Conservation (phyloP, 257 asterid species). For the Solanum arcanum region DNA sequence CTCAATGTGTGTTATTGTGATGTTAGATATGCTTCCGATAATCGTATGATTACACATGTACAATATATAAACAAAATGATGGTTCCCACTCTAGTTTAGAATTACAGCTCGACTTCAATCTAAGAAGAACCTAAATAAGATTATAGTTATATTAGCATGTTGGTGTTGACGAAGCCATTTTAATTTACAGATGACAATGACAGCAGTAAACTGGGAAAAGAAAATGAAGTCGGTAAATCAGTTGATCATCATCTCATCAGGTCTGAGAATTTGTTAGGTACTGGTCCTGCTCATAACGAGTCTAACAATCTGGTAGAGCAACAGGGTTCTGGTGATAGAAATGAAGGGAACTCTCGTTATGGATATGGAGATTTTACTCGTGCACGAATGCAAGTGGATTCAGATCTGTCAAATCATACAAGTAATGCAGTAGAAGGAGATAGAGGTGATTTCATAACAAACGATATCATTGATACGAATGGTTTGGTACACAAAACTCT, state of each 20-base stretch:
- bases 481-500: slow-evolving; percentile 13
- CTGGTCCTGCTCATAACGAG: neutral
- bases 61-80: neutral
- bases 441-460: slow-evolving; percentile 11
- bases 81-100: neutral
- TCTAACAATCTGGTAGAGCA: neutral
- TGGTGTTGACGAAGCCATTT: neutral
- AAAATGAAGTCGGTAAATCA: slow-evolving; percentile 3
- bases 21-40: neutral
- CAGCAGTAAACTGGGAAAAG: slow-evolving; percentile 14
- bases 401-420: slow-evolving; percentile 1
- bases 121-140: neutral
- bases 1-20: neutral
- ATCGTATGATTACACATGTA: neutral
- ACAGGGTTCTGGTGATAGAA: slow-evolving; percentile 13
- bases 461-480: slow-evolving; percentile 6
- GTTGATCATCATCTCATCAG: slow-evolving; percentile 6
- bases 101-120: neutral
- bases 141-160: neutral
- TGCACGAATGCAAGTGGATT: slow-evolving; percentile 7
- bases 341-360: slow-evolving; percentile 1
- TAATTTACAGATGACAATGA: slow-evolving; percentile 11
- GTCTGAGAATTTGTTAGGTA: slow-evolving; percentile 13
- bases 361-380: slow-evolving; percentile 1
- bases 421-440: slow-evolving; percentile 4